Evolutionary conservation across 2,329 filamentous ascomycete genomes (phyloP).

Genomic region (Elsinoe fawcettii): DNA sequence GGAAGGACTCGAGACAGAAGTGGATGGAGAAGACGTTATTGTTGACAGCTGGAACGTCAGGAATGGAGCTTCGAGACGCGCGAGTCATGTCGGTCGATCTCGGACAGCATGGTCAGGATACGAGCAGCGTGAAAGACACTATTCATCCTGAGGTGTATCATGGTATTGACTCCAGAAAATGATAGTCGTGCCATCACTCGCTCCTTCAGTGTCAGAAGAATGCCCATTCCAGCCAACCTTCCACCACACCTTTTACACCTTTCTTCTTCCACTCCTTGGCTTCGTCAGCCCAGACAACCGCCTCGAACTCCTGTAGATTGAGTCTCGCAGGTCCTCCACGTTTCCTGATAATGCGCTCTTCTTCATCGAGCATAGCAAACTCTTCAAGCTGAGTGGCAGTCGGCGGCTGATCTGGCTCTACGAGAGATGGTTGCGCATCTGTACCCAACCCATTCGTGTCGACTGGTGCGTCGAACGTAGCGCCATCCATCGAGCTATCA

Average conservation of each 20-base stretch:
- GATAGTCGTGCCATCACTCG: not conserved
- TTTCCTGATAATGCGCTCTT: conserved; percentile 60
- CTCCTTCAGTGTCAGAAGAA: conserved; percentile 41
- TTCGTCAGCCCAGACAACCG: conserved; percentile 57
- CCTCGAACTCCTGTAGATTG: conserved; percentile 70
- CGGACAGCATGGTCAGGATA: not conserved
- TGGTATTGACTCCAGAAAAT: not conserved
- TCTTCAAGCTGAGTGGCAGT: conserved; percentile 36
- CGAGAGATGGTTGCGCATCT: not conserved
- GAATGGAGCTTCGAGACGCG: not conserved
- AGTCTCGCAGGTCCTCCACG: conserved; percentile 75
- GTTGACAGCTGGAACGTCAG: conserved; percentile 10
- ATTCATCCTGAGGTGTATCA: not conserved
- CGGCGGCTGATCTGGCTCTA: not conserved
- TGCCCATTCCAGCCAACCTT: conserved; percentile 79
- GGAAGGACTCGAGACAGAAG: not conserved
- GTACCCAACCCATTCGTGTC: not conserved
- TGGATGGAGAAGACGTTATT: not conserved
- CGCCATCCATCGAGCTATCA: not conserved
- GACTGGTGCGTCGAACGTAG: not conserved
- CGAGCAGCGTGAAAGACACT: not conserved
- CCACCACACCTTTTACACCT: conserved; percentile 66
- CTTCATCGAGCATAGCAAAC: conserved; percentile 48
- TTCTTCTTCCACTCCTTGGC: conserved; percentile 47
- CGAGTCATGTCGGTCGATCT: not conserved